Evolutionary conservation across 805 yeast genomes (phyloP).

Genomic region (Debaryomyces prosopidis): DNA sequence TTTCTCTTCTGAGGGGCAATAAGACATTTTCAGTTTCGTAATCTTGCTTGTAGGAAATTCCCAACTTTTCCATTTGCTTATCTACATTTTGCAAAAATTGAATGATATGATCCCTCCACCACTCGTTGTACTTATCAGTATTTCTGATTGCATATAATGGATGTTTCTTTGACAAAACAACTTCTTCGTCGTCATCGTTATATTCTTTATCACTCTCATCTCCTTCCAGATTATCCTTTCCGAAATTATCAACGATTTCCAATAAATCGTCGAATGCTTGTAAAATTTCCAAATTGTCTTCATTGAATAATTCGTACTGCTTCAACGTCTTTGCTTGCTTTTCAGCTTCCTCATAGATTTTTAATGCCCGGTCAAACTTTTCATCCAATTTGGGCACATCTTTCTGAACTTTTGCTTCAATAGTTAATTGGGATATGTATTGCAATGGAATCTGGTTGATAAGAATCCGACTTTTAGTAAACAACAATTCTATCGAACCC

Average conservation of each 20-base stretch:
- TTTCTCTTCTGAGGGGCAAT: conserved; percentile 29
- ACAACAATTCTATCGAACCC: conserved; percentile 45
- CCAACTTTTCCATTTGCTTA: conserved; percentile 11
- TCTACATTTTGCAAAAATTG: conserved; percentile 33
- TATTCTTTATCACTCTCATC: conserved; percentile 55
- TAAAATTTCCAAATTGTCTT: conserved; percentile 51
- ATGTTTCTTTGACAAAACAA: conserved; percentile 48
- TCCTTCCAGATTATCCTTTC: conserved; percentile 46
- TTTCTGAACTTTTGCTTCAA: conserved; percentile 34
- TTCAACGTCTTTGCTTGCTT: conserved; percentile 20
- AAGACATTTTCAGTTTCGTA: conserved; percentile 9
- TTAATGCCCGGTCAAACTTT: conserved; percentile 48
- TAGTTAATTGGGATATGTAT: conserved; percentile 50
- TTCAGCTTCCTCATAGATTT: conserved; percentile 47
- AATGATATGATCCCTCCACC: conserved; percentile 54
- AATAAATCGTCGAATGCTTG: conserved; percentile 65
- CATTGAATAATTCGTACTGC: conserved; percentile 33
- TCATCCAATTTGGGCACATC: conserved; percentile 36
- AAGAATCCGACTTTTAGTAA: conserved; percentile 56
- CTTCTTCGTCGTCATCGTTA: conserved; percentile 27
- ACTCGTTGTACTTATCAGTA: conserved; percentile 47
- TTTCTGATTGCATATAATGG: conserved; percentile 51
- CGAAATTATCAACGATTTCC: conserved; percentile 68
- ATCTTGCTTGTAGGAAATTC: conserved; percentile 6
- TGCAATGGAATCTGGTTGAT: conserved; percentile 61